Evolutionary conservation across 2,329 filamentous ascomycete species (phyloP).

Genomic region (Ascochyta viciae-villosae): DNA sequence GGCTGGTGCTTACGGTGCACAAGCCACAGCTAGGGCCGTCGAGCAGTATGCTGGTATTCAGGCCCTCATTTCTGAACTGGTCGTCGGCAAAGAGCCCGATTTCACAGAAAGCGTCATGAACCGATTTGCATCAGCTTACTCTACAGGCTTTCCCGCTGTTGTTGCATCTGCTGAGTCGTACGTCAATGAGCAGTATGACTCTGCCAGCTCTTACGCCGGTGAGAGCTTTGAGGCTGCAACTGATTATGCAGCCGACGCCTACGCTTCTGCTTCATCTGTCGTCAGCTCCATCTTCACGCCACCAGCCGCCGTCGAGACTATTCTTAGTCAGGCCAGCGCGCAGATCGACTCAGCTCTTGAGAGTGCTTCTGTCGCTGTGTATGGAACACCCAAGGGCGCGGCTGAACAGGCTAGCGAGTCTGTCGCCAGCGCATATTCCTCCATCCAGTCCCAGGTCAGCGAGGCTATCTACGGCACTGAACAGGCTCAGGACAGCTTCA

Average conservation of each 20-base stretch:
- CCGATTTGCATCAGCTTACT: conserved; percentile 74
- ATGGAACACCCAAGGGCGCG: conserved; percentile 62
- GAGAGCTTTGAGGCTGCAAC: conserved; percentile 55
- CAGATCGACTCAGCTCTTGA: conserved; percentile 66
- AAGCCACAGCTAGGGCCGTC: conserved; percentile 66
- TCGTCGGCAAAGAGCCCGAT: conserved; percentile 77
- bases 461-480: conserved; percentile 64
- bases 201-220: conserved; percentile 60
- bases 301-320: conserved; percentile 63
- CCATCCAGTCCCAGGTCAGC: conserved; percentile 58
- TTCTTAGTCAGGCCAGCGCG: conserved; percentile 63
- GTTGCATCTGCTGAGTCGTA: conserved; percentile 62
- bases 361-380: conserved; percentile 64
- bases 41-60: conserved; percentile 74
- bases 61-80: conserved; percentile 76
- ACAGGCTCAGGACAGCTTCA: conserved; percentile 61
- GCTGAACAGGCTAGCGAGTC: conserved; percentile 63
- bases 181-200: conserved; percentile 52
- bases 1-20: conserved; percentile 65
- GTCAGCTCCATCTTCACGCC: conserved; percentile 62
- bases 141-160: conserved; percentile 67
- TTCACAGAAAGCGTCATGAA: conserved; percentile 83
- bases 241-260: conserved; percentile 60
- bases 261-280: conserved; percentile 56
- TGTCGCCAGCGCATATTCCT: conserved; percentile 60